Percentiles rank a stretch among this genome's conserved stretches.
Evolutionary conservation across 192 early-diverging fungal species (phyloP).

Genomic region (Backusella tarrabulga): DNA sequence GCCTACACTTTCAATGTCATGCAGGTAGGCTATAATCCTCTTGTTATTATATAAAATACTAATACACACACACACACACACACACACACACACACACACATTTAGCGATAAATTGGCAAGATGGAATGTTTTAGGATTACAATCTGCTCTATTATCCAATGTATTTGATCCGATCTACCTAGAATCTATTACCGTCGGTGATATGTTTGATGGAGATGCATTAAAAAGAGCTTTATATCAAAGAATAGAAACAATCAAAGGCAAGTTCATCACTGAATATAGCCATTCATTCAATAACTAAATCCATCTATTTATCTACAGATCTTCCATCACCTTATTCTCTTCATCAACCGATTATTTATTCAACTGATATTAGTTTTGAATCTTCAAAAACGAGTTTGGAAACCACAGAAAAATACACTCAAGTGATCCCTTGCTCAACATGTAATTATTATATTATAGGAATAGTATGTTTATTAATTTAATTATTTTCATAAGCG

Average conservation of each 20-base stretch:
- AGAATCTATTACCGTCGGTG: slow-evolving; percentile 60
- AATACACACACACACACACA: not conserved
- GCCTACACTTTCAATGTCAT: slow-evolving; percentile 71
- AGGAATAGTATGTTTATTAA: not conserved
- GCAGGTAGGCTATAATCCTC: slow-evolving; percentile 43
- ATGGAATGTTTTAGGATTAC: slow-evolving; percentile 83
- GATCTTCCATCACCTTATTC: slow-evolving; percentile 13
- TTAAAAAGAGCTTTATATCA: slow-evolving; percentile 66
- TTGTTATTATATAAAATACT: not conserved
- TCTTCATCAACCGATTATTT: slow-evolving; percentile 9
- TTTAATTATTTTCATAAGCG: slow-evolving; percentile 8
- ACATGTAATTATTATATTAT: slow-evolving; percentile 16
- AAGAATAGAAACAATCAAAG: slow-evolving; percentile 38
- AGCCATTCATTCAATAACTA: too few species aligned
- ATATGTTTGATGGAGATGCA: slow-evolving; percentile 59
- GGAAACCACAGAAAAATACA: slow-evolving; percentile 16
- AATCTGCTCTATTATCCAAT: slow-evolving; percentile 66
- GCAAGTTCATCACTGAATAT: slow-evolving; percentile 1
- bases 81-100: not conserved
- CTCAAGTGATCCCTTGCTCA: slow-evolving; percentile 17
- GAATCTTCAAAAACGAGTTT: slow-evolving; percentile 21
- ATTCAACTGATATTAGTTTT: slow-evolving; percentile 6
- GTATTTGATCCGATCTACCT: slow-evolving; percentile 71
- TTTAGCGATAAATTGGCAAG: slow-evolving; percentile 87
- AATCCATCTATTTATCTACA: not conserved